Evolutionary conservation across 768 basidiomycete species (phyloP), one percentile per base, ranked within the genome.

Genomic region (Arthromyces matolae): DNA sequence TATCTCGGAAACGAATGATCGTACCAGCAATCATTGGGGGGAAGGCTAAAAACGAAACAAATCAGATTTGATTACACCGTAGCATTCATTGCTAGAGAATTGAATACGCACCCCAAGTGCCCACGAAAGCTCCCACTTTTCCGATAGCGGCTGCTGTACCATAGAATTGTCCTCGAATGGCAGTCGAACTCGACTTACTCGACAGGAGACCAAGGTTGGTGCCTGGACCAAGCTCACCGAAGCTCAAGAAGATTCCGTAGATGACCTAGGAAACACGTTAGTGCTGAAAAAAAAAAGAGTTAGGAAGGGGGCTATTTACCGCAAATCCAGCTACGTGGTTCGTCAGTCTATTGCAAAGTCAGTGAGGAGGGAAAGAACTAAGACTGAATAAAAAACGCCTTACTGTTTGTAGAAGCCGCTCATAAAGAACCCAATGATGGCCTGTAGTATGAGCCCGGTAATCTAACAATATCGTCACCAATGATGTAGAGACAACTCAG

Each of bases 211-310:
- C 92, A 36, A 92, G 72, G 54, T 81, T 85, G 67, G 93, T 92
- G 31, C 93, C 93, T 5, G 93, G 90, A 24, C 89, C 90, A 22
- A 92, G 70, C 69, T 95, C 93, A 39, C 93, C 94, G 46, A 93
- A 85, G 59, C 80, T 83, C 58, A 94, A 62, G 78, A 96, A 96
- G 41, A 96, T 80, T 12, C 93, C 94, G 57, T 96, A 95, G 8
- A 96, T 70, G 27, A 94, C 81, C 80, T 83, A 47, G 34, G n/a
- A n/a, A 18, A 33, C 7, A 40, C 6, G 16, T 20, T 44, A 49
- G 24, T n/a, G 24, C 57, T 10, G 49, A 36, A 14, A 16, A 6
- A 6, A n/a, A 19, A 1, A 35, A 49, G 6, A 18, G 13, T 24
- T n/a, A n/a, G n/a, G n/a, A n/a, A n/a, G n/a, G n/a, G n/a, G n/a